Evolutionary conservation across 495 filamentous ascomycete species (phyloP), one percentile per base, ranked within the genome.

Genomic region (Emericellopsis terricola): DNA sequence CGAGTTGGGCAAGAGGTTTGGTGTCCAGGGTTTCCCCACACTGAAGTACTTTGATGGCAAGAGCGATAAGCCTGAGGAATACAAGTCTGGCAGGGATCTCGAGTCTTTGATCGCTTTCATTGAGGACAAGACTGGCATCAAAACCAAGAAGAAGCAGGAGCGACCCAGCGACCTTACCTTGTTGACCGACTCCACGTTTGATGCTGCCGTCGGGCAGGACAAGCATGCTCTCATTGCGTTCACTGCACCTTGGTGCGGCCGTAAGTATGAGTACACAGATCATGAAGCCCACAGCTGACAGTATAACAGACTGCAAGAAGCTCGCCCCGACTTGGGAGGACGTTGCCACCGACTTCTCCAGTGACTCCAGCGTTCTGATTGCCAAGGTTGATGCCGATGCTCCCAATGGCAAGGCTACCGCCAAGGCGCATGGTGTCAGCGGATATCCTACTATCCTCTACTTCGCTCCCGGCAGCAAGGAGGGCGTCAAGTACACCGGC

Each of bases 31-130:
- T 8, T 97, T 96, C 65, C 89, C 89, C 11, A 96, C 89, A 0
- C 58, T 97, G 42, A 97, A 97, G 55, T 97, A 77, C 73, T 97
- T 97, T 51, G 87, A 96, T 59, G 89, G 89, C 38, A 94, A 91
- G 71, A 86, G 79, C 43, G 78, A 87, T 41, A 78, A 65, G 50
- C 85, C 89, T 0, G 68, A 65, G 43, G 81, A 93, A 40, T 96
- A 94, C 59, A 76, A 72, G 32, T 76, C 82, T 38, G 81, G 81
- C 8, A 67, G 89, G 38, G 89, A 97, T 60, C 50, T 96, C 14
- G 89, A 96, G 47, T 81, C 76, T 47, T 60, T 97, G 53, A 62
- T 66, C 20, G 58, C 62, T 19, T 97, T 89, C 57, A 73, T 97
- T 33, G 64, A 71, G 10, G 78, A 92, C 46, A 91, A 96, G 73